Evolutionary conservation across 2,329 filamentous ascomycete genomes (phyloP), one percentile per base, ranked within the genome.

Genomic region (Rutstroemia sydowiana): DNA sequence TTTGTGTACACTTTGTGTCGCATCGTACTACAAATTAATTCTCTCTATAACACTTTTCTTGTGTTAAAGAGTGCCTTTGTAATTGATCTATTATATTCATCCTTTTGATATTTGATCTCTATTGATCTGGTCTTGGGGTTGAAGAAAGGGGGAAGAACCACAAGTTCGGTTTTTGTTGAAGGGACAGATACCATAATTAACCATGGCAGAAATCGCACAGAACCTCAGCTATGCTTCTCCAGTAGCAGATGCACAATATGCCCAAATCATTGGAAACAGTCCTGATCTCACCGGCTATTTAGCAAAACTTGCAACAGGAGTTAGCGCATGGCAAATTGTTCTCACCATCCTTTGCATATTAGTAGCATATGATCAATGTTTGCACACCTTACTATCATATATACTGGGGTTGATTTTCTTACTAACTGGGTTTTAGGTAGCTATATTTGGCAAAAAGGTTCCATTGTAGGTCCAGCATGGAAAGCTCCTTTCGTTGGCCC

Each of bases 401-500:
- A 14, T 13, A 3, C 10, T 14, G 11, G 6, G 13, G 28, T 13
- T 32, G 34, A 26, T 30, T 2, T 20, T 37, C 45, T 52, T 42
- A n/a, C 21, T 59, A 34, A 62, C 40, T 28, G 18, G 18, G 26
- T 20, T 55, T 31, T 59, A 93, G 88, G 85, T 61, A 84, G 79
- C 68, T 93, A 92, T 67, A 75, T 88, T 59, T 75, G 76, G 65
- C 80, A 81, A 62, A 92, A 92, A 69, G 86, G 87, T 53, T 78
- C 79, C 23, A 91, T 93, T 63, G 81, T 78, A 47, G 88, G 88
- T 36, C 87, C 88, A 26, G 62, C 77, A 41, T 85, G 79, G 76
- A 93, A 93, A 71, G 75, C 85, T 53, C 88, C 88, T 39, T 92
- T 93, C 66, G 90, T 97, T 69, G 93, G 93, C n/a, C 92, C 93